Conservation (phyloP, 805 yeast genomes). For the Candida sanyiensis region DNA sequence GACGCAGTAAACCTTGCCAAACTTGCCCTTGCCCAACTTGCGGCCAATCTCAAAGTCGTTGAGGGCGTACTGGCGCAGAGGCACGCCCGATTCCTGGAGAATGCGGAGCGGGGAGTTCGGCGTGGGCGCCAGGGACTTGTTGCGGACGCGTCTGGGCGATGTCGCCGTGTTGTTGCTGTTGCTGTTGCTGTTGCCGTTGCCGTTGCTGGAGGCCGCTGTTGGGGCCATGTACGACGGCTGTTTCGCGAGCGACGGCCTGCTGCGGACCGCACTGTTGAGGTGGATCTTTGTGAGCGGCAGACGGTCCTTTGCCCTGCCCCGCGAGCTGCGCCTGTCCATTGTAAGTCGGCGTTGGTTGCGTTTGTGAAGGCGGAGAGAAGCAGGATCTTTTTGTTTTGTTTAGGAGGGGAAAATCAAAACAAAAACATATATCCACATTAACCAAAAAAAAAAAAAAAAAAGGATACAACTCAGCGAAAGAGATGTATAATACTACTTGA, state of each 20-base stretch:
- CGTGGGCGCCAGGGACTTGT: slow-evolving; percentile 17
- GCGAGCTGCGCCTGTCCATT: slow-evolving; percentile 2
- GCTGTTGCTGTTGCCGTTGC: no score
- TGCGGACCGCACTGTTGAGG: slow-evolving; percentile 12
- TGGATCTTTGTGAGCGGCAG: slow-evolving; percentile 25
- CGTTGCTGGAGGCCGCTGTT: slow-evolving; percentile 23
- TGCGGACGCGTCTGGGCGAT: slow-evolving; percentile 21
- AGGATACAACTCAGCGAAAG: no score
- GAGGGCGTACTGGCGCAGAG: slow-evolving; percentile 33
- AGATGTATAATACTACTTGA: no score
- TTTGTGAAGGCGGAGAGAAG: no score
- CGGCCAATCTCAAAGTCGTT: slow-evolving; percentile 82
- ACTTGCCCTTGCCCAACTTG: slow-evolving; percentile 86
- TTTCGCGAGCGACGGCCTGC: slow-evolving; percentile 8
- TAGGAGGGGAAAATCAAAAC: no score
- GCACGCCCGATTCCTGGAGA: slow-evolving; percentile 23
- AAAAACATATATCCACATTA: no score
- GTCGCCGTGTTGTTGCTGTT: no score
- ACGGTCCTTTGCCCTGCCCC: slow-evolving; percentile 1
- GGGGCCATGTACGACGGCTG: slow-evolving; percentile 27
- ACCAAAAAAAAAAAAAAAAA: no score
- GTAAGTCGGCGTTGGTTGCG: no score
- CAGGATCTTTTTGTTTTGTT: no score
- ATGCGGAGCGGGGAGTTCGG: slow-evolving; percentile 17
- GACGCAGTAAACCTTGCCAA: slow-evolving; percentile 90